Evolutionary conservation across 176 grass and related monocot species (phyloP).

Genomic region (Carex cristatella): DNA sequence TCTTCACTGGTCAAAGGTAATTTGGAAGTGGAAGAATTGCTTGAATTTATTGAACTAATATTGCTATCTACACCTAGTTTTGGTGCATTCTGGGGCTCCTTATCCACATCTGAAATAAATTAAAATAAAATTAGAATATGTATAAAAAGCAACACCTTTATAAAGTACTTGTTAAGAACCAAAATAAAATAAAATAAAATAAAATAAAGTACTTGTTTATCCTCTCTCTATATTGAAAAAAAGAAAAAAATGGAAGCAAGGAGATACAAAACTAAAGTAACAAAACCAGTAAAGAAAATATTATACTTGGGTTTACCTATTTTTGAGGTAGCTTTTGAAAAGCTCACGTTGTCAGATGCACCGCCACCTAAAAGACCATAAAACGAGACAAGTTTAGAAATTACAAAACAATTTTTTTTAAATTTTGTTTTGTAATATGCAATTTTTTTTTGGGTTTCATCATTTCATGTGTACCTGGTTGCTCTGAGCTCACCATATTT

Average conservation of each 20-base stretch:
- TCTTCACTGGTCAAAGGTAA: slow-evolving; percentile 9
- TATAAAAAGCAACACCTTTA: not conserved
- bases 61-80: not conserved
- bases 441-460: not conserved
- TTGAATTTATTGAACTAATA: not conserved
- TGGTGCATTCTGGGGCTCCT: not conserved
- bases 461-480: slow-evolving; percentile 11
- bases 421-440: not conserved
- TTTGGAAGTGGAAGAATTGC: not conserved
- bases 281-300: not conserved
- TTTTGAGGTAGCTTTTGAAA: not conserved
- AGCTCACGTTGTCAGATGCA: not conserved
- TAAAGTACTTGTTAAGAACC: not conserved
- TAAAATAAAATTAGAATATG: not conserved
- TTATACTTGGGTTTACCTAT: slow-evolving; percentile 2
- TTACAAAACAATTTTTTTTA: not conserved
- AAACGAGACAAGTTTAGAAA: not conserved
- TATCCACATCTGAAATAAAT: slow-evolving; percentile 1
- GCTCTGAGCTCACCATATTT: slow-evolving; percentile 5
- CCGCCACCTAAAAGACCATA: not conserved
- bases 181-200: not conserved
- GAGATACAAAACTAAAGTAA: not conserved
- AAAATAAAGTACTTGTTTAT: not conserved
- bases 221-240: not conserved
- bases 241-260: not conserved